These are phyloP conservation scores for Dacryopinax spathularia DNA, from an alignment of 768 basidiomycete genomes.

Conservation along the genomic window DNA sequence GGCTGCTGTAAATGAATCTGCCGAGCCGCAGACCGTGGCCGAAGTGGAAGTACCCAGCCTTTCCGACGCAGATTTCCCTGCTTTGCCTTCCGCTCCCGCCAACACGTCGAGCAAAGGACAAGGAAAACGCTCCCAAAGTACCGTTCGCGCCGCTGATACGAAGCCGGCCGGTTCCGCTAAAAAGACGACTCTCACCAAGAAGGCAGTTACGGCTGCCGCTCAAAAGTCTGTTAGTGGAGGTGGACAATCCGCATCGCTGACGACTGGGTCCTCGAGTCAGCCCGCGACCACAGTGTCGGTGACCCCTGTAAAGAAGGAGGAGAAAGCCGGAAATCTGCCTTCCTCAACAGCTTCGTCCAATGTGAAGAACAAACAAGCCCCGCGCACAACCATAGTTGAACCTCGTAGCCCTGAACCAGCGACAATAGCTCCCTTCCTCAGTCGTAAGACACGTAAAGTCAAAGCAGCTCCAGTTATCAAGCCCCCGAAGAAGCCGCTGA, in stretches of 20 bases:
- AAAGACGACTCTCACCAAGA: slow-evolving; percentile 35
- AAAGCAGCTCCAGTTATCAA: slow-evolving; percentile 11
- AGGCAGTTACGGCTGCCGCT: slow-evolving; percentile 45
- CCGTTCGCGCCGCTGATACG: slow-evolving; percentile 32
- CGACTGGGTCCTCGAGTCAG: slow-evolving; percentile 39
- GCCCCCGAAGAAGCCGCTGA: background rate
- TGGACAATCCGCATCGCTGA: slow-evolving; percentile 24
- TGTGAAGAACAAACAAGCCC: too few relatives aligned
- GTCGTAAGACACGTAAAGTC: slow-evolving; percentile 15
- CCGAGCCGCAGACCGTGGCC: background rate
- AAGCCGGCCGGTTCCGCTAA: slow-evolving; percentile 33
- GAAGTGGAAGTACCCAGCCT: slow-evolving; percentile 25
- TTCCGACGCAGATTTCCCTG: slow-evolving; percentile 65
- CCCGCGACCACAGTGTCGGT: slow-evolving; percentile 26
- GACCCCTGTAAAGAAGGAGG: slow-evolving; percentile 25
- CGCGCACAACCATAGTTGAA: background rate
- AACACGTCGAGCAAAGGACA: slow-evolving; percentile 24
- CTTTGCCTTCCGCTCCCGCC: slow-evolving; percentile 32
- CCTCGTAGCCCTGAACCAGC: slow-evolving; percentile 7
- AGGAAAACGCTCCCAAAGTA: slow-evolving; percentile 7
- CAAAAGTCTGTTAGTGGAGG: slow-evolving; percentile 17
- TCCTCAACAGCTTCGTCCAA: too few relatives aligned
- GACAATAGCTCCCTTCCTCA: slow-evolving; percentile 6
- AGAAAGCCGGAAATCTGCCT: background rate
- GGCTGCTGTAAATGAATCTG: background rate